Conservation (phyloP, 176 grass and related monocot species). For the Eragrostis nindensis region DNA sequence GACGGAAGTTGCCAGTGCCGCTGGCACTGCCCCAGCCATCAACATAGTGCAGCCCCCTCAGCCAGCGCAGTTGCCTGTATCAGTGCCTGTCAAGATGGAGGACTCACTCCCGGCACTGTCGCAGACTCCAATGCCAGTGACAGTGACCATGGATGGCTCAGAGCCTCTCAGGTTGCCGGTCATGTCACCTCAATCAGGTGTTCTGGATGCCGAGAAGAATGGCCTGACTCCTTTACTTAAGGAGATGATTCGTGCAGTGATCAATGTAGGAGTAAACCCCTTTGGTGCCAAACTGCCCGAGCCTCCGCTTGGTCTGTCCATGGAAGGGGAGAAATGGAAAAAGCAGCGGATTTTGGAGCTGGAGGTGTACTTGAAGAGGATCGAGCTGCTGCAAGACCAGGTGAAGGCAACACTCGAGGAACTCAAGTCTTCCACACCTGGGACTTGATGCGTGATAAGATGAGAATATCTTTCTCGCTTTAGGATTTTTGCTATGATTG, state of each 20-base stretch:
- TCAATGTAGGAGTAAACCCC: conserved; percentile 48
- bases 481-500: conserved; percentile 51
- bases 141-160: conserved; percentile 49
- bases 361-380: conserved; percentile 95
- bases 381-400: conserved; percentile 81
- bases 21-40: conserved; percentile 27
- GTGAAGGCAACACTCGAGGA: conserved; percentile 68
- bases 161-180: conserved; percentile 36
- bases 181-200: conserved; percentile 41
- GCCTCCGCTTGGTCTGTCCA: conserved; percentile 26
- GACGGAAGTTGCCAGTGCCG: neutral
- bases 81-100: conserved; percentile 58
- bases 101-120: conserved; percentile 43
- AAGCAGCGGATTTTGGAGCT: conserved; percentile 81
- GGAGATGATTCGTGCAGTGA: conserved; percentile 68
- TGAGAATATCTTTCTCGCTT: conserved; percentile 19
- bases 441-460: conserved; percentile 41
- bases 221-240: conserved; percentile 78
- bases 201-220: conserved; percentile 59
- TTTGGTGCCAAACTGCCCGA: conserved; percentile 35
- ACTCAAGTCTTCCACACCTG: conserved; percentile 61
- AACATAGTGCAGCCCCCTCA: conserved; percentile 41
- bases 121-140: conserved; percentile 40
- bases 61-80: conserved; percentile 48
- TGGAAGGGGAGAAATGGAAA: conserved; percentile 82